phyloP scores from a whole-genome alignment of 1,284 basidiomycete genomes.

The Ceratorhiza oryzae-sativae region DNA sequence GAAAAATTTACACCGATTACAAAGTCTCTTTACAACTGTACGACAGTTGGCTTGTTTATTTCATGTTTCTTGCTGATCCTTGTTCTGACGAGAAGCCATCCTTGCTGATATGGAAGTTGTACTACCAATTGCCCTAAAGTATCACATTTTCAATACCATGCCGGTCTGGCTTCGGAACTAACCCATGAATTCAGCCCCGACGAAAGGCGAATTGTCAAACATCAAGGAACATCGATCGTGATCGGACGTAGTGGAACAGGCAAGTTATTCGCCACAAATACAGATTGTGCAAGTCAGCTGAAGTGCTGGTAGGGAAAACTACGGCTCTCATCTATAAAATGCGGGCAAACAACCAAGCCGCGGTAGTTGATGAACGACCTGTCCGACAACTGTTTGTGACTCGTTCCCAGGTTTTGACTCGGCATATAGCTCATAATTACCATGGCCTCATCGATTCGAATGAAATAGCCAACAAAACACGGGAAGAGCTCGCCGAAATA shows the following conservation, averaged over 20 bases:
- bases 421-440: conserved; percentile 32
- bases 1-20: conserved; percentile 33
- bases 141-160: background rate
- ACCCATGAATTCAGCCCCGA: conserved; percentile 6
- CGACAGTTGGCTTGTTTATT: background rate
- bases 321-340: conserved; percentile 31
- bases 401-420: conserved; percentile 22
- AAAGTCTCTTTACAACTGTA: conserved; percentile 33
- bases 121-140: conserved; percentile 29
- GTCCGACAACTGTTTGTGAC: conserved; percentile 29
- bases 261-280: background rate
- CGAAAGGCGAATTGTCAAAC: conserved; percentile 14
- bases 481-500: conserved; percentile 20
- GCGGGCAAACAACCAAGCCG: conserved; percentile 21
- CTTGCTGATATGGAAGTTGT: conserved; percentile 30
- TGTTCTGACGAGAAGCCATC: conserved; percentile 10
- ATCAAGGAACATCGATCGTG: conserved; percentile 32
- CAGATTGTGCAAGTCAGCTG: background rate
- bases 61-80: too few relatives aligned
- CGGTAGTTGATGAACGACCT: conserved; percentile 44
- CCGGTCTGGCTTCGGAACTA: background rate
- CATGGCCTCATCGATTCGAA: conserved; percentile 15
- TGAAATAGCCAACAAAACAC: conserved; percentile 19
- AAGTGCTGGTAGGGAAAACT: conserved; percentile 19
- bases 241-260: conserved; percentile 32